Conservation (phyloP, 805 yeast species). For the Wickerhamomyces hampshirensis region DNA sequence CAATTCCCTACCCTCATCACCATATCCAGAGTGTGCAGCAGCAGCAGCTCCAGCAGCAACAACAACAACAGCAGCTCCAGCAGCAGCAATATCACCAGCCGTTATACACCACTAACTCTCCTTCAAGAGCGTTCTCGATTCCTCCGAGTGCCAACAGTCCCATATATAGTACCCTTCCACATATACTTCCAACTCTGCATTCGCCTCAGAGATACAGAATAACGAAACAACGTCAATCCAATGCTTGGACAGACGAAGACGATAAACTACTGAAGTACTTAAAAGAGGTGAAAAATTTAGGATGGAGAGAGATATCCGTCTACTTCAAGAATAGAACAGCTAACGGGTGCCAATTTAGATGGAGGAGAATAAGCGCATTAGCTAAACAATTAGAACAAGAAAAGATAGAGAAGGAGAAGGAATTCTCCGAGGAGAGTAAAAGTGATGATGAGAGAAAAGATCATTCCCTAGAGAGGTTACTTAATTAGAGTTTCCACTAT, state of each 20-base stretch:
- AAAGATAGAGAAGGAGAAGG: too few relatives aligned
- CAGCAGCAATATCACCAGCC: slow-evolving; percentile 8
- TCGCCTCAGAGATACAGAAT: slow-evolving; percentile 9
- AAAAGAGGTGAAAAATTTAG: slow-evolving; percentile 63
- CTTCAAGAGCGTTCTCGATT: neutral
- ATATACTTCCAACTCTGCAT: slow-evolving; percentile 2
- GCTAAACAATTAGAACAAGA: slow-evolving; percentile 6
- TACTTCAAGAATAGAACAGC: slow-evolving; percentile 68
- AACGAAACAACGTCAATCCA: slow-evolving; percentile 21
- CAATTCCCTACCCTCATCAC: slow-evolving; percentile 2
- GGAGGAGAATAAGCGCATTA: slow-evolving; percentile 46
- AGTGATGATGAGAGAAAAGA: slow-evolving; percentile 1
- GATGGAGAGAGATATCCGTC: slow-evolving; percentile 72
- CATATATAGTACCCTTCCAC: slow-evolving; percentile 3
- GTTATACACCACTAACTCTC: slow-evolving; percentile 5
- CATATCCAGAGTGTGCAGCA: too few relatives aligned
- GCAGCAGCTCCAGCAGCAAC: slow-evolving; percentile 8
- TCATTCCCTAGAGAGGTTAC: neutral
- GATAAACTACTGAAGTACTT: slow-evolving; percentile 54
- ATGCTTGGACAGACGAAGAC: slow-evolving; percentile 63
- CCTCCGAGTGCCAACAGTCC: neutral
- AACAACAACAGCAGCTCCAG: slow-evolving; percentile 7
- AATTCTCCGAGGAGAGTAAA: too few relatives aligned
- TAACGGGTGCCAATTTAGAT: slow-evolving; percentile 72
- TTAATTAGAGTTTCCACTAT: too few relatives aligned